Evolutionary conservation across 2,329 filamentous ascomycete genomes (phyloP), one percentile per base, ranked within the genome.

Genomic region (Aspergillus sp.): DNA sequence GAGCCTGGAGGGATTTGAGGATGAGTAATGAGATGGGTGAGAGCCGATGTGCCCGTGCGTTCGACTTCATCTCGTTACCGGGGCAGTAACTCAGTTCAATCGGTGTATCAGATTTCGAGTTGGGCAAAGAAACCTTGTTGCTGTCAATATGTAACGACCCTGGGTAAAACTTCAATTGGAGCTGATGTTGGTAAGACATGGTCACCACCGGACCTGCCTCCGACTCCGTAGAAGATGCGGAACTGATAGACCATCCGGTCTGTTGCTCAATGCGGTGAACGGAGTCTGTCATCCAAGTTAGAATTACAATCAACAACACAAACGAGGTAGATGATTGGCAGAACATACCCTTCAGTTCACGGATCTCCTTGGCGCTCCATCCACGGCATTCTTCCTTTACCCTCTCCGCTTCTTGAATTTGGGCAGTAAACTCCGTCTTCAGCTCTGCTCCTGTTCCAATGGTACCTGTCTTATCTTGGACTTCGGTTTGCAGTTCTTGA

Each of bases 381-480:
- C 93, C 93, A 53, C 93, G 87, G 71, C 90, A 96, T 68, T 96
- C 90, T 71, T 97, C 92, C 61, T 90, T 85, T 25, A 96, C 81
- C 62, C 87, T 87, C 72, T 97, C 92, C 0, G 93, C 90, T 67
- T 91, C 88, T 58, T 86, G 83, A 57, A 96, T 97, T 48, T 95
- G 90, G 27, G 85, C 82, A 31, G 88, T 68, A 64, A 84, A 91
- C 65, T 87, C 82, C 54, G 86, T 76, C 71, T 93, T 96, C 67
- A 86, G 83, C 58, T 87, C 81, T 7, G 82, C 79, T 46, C 88
- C 81, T 2, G 84, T 79, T 58, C 86, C 83, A 17, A 93, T 85
- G 8, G 81, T 80, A 2, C 80, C 73, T 60, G 90, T 87, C 35
- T 90, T 90, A 45, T 87, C 85, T 52, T 86, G 79, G 9, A 91